Evolutionary conservation across 495 filamentous ascomycete species (phyloP).

Genomic region (Daldinia decipiens): DNA sequence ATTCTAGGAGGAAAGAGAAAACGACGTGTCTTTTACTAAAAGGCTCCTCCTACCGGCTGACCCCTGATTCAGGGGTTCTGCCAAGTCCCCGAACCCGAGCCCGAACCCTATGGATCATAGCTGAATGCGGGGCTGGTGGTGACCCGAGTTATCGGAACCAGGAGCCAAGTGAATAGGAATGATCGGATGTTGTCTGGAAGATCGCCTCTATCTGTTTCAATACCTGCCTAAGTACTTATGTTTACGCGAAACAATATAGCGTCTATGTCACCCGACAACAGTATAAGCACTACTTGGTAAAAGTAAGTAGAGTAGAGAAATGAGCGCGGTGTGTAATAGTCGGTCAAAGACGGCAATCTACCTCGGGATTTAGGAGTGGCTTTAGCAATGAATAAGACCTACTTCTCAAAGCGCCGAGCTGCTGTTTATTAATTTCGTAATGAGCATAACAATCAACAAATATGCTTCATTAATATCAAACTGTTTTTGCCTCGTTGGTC

Average conservation of each 20-base stretch:
- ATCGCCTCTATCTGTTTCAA: too few species aligned
- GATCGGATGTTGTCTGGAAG: background rate
- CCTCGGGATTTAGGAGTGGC: background rate
- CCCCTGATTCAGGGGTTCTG: background rate
- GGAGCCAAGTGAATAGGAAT: background rate
- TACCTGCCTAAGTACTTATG: too few species aligned
- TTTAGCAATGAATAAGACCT: background rate
- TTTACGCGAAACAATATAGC: background rate
- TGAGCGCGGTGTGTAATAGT: background rate
- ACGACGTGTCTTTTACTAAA: background rate
- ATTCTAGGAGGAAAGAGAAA: background rate
- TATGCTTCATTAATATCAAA: background rate
- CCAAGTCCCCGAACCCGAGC: background rate
- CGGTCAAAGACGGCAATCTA: background rate
- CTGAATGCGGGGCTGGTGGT: conserved; percentile 1
- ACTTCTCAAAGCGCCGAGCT: background rate
- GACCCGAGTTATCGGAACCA: background rate
- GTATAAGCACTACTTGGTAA: too few species aligned
- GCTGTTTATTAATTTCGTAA: background rate
- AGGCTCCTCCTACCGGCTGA: background rate
- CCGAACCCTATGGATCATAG: background rate
- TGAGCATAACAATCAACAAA: background rate
- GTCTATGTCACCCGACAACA: background rate
- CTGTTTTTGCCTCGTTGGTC: background rate
- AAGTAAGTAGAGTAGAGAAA: background rate